Percentiles rank a stretch among this genome's conserved stretches.
These are phyloP conservation scores for Capronia americana DNA, from an alignment of 2,329 filamentous ascomycete genomes.

Conservation along the genomic window DNA sequence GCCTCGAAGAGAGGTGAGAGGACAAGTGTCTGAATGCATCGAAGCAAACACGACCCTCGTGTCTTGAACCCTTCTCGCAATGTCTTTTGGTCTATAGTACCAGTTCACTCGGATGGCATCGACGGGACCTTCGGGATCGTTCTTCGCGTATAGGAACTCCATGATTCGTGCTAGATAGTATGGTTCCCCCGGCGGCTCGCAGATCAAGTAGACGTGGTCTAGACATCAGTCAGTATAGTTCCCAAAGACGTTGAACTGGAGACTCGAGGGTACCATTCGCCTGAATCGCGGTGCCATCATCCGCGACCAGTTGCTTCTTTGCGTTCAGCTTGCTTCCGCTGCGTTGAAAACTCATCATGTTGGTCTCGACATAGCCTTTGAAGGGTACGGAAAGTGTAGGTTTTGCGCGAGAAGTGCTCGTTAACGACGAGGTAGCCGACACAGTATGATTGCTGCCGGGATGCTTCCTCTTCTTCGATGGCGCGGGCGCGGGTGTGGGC, in stretches of 20 bases:
- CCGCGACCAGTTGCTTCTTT: constrained; percentile 79
- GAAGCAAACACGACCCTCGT: constrained; percentile 91
- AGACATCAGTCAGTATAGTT: constrained; percentile 36
- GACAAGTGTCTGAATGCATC: constrained; percentile 98
- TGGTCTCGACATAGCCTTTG: constrained; percentile 64
- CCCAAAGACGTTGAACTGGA: not conserved
- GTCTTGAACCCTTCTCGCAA: constrained; percentile 88
- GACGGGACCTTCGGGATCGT: constrained; percentile 73
- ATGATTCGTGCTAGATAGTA: constrained; percentile 98
- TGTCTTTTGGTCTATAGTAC: constrained; percentile 97
- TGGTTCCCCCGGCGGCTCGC: constrained; percentile 94
- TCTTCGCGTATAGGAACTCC: constrained; percentile 89
- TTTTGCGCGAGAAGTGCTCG: constrained; percentile 43
- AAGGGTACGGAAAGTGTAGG: constrained; percentile 43
- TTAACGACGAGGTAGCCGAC: constrained; percentile 45
- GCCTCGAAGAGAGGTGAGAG: constrained; percentile 87
- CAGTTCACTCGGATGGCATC: constrained; percentile 94
- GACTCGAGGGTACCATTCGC: constrained; percentile 74
- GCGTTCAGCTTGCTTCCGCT: constrained; percentile 68
- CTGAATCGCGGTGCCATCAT: constrained; percentile 83
- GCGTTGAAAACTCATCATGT: constrained; percentile 86
- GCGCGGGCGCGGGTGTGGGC: constrained; percentile 51
- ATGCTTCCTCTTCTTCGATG: constrained; percentile 86
- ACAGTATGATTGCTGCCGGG: constrained; percentile 52
- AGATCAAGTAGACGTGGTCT: constrained; percentile 94